Evolutionary conservation across 495 filamentous ascomycete species (phyloP).

Genomic region (Neurospora sp.): DNA sequence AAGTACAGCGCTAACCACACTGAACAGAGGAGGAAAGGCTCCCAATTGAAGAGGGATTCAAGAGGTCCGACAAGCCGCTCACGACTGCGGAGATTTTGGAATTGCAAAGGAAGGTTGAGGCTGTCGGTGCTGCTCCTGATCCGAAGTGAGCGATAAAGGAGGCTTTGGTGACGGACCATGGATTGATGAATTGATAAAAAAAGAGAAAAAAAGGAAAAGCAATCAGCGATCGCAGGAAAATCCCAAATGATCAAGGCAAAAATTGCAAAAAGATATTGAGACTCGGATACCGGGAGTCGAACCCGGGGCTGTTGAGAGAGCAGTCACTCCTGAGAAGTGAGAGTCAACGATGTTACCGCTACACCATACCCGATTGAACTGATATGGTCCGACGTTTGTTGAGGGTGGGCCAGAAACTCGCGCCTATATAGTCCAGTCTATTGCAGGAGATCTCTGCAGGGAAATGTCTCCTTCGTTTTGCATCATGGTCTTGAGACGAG

Average conservation of each 20-base stretch:
- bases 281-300: neutral
- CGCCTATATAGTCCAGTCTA: neutral
- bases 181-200: too few species aligned
- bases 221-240: neutral
- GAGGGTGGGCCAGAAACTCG: neutral
- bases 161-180: too few species aligned
- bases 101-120: constrained; percentile 15
- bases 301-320: neutral
- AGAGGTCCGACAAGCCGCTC: constrained; percentile 10
- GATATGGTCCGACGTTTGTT: neutral
- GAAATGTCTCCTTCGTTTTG: too few species aligned
- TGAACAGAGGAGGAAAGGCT: constrained; percentile 19
- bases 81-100: constrained; percentile 12
- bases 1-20: neutral
- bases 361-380: neutral
- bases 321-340: too few species aligned
- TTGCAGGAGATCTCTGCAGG: too few species aligned
- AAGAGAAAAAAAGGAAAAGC: neutral
- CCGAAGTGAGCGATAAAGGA: neutral
- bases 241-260: neutral
- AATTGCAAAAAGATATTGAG: neutral
- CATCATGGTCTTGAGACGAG: too few species aligned
- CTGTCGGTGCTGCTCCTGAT: neutral
- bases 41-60: constrained; percentile 21
- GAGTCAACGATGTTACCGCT: too few species aligned